Base-by-base conservation (phyloP, 2,329 filamentous ascomycete genomes). In the Camptophora hylomeconis region DNA sequence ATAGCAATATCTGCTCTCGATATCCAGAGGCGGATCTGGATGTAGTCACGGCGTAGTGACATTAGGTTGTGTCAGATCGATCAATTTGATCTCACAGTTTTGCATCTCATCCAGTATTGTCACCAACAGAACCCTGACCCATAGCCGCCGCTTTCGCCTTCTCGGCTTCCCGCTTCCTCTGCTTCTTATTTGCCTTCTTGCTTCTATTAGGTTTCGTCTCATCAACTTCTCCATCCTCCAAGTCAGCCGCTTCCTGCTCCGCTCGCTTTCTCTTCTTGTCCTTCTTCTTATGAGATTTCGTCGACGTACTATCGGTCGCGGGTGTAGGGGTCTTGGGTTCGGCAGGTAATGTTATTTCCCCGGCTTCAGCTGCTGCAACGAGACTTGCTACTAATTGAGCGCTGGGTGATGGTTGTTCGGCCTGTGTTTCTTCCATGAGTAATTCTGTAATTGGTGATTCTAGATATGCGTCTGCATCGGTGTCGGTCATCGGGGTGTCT, bases 201-300 rank as follows among this genome's bases (percentile, higher is more conserved):
- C 25, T 10, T 10, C 14, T 21, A 21, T 31, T 26, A 24, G 20
- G 14, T 21, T 27, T 33, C 22, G 20, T 16, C 8, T 17, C 20
- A 15, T 21, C 17, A 3, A 10, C 12, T 17, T 21, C 19, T 22
- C 16, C 28, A 14, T 26, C 23, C 18, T 31, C 24, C 16, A 14
- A n/a, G 5, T 16, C 25, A 12, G 26, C 30, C 13, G 30, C 31
- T 15, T 32, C 20, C 10, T 12, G 21, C 19, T 10, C 16, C 21
- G 14, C 17, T 12, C 17, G 7, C 7, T 36, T 33, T 17, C 30
- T 21, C 29, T 36, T 36, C 20, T 36, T 36, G n/a, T 27, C 26
- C 7, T 17, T 15, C 17, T 22, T 21, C 7, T 23, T 23, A n/a
- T n/a, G n/a, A n/a, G n/a, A n/a, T n/a, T n/a, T n/a, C n/a, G n/a